Evolutionary conservation across 83 land plant species (phyloP).

Genomic region (Isoetes engelmannii): DNA sequence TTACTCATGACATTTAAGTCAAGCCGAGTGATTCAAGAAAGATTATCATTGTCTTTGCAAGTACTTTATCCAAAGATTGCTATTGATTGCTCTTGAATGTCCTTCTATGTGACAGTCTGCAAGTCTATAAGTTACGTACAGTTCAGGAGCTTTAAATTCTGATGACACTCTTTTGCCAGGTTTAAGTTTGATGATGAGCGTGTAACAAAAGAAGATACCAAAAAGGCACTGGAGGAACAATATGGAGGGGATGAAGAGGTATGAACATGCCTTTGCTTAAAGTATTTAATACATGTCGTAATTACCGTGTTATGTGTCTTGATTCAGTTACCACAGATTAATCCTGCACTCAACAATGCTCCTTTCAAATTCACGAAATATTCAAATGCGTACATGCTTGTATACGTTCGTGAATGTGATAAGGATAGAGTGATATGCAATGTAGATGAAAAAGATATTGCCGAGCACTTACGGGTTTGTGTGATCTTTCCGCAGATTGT

Average conservation of each 20-base stretch:
- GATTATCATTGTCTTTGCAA: too few relatives aligned
- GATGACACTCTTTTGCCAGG: constrained; percentile 33
- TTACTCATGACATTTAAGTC: too few relatives aligned
- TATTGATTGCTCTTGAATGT: too few relatives aligned
- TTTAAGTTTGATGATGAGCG: constrained; percentile 98
- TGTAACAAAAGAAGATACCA: constrained; percentile 87
- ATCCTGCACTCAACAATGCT: constrained; percentile 87
- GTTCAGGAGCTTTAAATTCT: too few relatives aligned
- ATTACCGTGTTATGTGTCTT: background rate
- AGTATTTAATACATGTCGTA: background rate
- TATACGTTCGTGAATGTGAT: constrained; percentile 91
- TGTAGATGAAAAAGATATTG: constrained; percentile 95
- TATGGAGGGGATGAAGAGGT: constrained; percentile 99
- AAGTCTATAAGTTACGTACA: too few relatives aligned
- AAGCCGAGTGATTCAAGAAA: too few relatives aligned
- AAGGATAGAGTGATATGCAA: constrained; percentile 92
- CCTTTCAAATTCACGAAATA: constrained; percentile 93
- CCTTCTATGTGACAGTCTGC: too few relatives aligned
- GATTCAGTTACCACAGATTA: constrained; percentile 55
- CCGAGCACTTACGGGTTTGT: constrained; percentile 79
- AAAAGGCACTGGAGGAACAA: constrained; percentile 89
- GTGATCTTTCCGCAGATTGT: background rate
- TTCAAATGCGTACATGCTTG: constrained; percentile 99
- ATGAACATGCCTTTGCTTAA: background rate
- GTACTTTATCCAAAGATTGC: too few relatives aligned